These are phyloP conservation scores for Achlya hypogyna DNA, from an alignment of 352 stramenopile genomes.

Conservation along the genomic window DNA sequence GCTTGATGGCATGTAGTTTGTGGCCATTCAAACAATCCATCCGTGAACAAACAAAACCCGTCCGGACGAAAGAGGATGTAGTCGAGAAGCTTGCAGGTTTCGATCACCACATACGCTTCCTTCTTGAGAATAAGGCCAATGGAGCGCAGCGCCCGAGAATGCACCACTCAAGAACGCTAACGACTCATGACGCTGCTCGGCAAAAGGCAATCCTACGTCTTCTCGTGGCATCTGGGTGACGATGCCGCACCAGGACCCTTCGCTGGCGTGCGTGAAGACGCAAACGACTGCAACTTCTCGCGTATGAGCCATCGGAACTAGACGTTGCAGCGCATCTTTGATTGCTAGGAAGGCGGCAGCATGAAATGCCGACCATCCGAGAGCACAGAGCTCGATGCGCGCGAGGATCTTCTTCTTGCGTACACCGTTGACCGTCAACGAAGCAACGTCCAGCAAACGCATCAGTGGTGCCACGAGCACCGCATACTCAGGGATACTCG, in stretches of 20 bases:
- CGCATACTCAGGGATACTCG: neutral
- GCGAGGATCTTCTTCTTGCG: too few relatives aligned
- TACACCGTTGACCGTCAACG: too few relatives aligned
- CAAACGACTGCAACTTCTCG: conserved; percentile 10
- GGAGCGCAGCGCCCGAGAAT: conserved; percentile 6
- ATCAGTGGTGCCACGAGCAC: neutral
- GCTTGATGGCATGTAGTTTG: conserved; percentile 5
- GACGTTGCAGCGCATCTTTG: too few relatives aligned
- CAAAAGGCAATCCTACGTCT: neutral
- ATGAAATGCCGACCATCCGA: too few relatives aligned
- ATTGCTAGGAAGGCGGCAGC: too few relatives aligned
- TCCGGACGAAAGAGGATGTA: conserved; percentile 22
- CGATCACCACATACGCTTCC: conserved; percentile 25
- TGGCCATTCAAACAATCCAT: conserved; percentile 25
- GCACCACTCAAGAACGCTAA: conserved; percentile 24
- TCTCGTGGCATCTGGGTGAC: conserved; percentile 19
- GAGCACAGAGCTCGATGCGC: too few relatives aligned
- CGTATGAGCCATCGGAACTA: neutral
- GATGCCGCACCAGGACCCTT: conserved; percentile 21
- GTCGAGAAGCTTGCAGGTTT: conserved; percentile 22
- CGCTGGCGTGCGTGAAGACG: conserved; percentile 24
- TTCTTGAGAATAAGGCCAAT: conserved; percentile 26
- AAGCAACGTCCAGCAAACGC: neutral
- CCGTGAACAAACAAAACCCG: conserved; percentile 25
- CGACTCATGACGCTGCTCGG: conserved; percentile 21